A percentile compares a stretch with the other conserved stretches of the same genome.
Conservation (phyloP, 2,329 filamentous ascomycete species). For the Neodidymelliopsis sp. region DNA sequence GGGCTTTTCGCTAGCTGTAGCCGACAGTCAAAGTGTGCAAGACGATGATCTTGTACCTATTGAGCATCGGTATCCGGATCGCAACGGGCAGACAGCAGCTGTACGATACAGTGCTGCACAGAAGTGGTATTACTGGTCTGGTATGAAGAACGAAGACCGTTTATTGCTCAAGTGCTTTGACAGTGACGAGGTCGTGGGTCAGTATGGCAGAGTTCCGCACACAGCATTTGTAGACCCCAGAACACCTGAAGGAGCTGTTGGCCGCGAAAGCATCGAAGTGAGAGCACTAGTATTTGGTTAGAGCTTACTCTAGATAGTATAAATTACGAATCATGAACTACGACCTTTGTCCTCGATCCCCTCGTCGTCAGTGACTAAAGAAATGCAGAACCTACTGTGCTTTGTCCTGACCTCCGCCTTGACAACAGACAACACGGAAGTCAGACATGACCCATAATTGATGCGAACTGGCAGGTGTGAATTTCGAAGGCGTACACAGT, state of each 20-base stretch:
- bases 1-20: conserved; percentile 64
- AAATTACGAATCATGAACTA: background rate
- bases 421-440: too few relatives aligned
- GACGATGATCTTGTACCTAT: conserved; percentile 73
- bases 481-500: conserved; percentile 2
- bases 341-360: too few relatives aligned
- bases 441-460: too few relatives aligned
- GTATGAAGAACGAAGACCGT: conserved; percentile 77
- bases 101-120: conserved; percentile 69
- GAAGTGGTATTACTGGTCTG: conserved; percentile 81
- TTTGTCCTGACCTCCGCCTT: too few relatives aligned
- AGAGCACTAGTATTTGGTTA: conserved; percentile 80
- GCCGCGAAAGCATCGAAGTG: conserved; percentile 89
- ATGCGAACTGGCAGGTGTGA: background rate
- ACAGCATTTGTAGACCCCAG: conserved; percentile 73
- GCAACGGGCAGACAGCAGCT: conserved; percentile 76
- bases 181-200: conserved; percentile 56
- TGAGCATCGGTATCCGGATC: conserved; percentile 75
- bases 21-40: conserved; percentile 61
- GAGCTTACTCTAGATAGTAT: background rate
- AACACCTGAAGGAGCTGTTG: conserved; percentile 72
- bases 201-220: conserved; percentile 57
- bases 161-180: conserved; percentile 82
- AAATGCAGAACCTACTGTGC: too few relatives aligned
- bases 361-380: too few relatives aligned